Conservation (phyloP, 345 rosid genomes). For the Syzygium aromaticum region DNA sequence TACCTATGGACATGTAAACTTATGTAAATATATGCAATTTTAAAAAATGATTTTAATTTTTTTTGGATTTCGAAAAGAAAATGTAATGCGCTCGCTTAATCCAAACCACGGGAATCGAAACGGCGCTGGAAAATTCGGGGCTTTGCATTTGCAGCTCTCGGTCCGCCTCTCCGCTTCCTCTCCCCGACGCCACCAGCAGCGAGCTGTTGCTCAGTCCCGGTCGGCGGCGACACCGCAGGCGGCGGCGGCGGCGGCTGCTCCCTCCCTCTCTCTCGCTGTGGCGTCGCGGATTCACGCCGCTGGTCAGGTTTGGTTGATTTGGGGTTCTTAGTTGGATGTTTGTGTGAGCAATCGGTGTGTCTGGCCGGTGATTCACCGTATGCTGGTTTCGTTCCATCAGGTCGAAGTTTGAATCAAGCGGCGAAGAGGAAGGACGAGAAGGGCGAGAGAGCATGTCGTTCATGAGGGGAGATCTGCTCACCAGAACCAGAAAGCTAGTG, state of each 20-base stretch:
- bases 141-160: neutral
- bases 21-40: neutral
- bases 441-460: slow-evolving; percentile 51
- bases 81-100: neutral
- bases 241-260: neutral
- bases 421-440: neutral
- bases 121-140: neutral
- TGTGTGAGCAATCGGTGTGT: neutral
- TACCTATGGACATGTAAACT: neutral
- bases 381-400: neutral
- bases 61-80: neutral
- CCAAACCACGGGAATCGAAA: neutral
- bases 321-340: neutral
- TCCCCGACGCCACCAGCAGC: neutral
- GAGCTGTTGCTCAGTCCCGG: neutral
- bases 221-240: neutral
- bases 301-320: neutral
- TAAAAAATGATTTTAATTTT: too few relatives aligned
- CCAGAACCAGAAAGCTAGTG: slow-evolving; percentile 70
- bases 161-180: neutral
- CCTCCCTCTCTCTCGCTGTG: neutral
- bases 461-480: slow-evolving; percentile 78
- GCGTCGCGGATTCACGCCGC: neutral
- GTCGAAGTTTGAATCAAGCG: neutral
- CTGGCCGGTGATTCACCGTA: neutral